Evolutionary conservation across 1,139 yeast species (phyloP).

Genomic region (Blastobotrys illinoisensis): DNA sequence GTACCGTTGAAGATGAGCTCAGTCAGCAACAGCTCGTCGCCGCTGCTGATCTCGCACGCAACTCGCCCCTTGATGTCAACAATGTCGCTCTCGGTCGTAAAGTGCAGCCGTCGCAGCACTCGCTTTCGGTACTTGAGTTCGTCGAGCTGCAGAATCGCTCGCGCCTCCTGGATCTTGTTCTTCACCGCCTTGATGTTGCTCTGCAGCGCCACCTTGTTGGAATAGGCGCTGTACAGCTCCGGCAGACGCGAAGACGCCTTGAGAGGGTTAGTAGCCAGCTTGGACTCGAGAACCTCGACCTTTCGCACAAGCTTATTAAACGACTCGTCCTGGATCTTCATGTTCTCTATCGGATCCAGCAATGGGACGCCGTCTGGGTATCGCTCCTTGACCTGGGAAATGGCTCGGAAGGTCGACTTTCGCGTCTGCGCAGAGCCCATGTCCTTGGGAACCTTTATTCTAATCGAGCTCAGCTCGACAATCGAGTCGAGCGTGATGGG

Average conservation of each 20-base stretch:
- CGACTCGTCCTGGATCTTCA: slow-evolving; percentile 82
- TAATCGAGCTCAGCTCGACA: slow-evolving; percentile 66
- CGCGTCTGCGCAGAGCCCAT: slow-evolving; percentile 64
- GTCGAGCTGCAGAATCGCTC: slow-evolving; percentile 87
- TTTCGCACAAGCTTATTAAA: slow-evolving; percentile 67
- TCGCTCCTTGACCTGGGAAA: slow-evolving; percentile 72
- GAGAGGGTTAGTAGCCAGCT: slow-evolving; percentile 64
- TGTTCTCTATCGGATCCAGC: slow-evolving; percentile 83
- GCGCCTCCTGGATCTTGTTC: slow-evolving; percentile 71
- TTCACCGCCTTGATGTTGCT: slow-evolving; percentile 56
- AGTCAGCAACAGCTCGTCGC: slow-evolving; percentile 72
- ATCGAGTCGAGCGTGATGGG: slow-evolving; percentile 82
- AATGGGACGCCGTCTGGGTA: slow-evolving; percentile 86
- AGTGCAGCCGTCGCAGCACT: slow-evolving; percentile 79
- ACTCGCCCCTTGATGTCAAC: slow-evolving; percentile 94
- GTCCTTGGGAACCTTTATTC: slow-evolving; percentile 79
- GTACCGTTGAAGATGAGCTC: slow-evolving; percentile 94
- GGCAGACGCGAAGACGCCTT: slow-evolving; percentile 61
- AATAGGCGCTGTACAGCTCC: slow-evolving; percentile 54
- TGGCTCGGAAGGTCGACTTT: slow-evolving; percentile 67
- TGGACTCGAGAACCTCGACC: slow-evolving; percentile 74
- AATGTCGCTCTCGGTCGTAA: slow-evolving; percentile 72
- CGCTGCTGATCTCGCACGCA: slow-evolving; percentile 95
- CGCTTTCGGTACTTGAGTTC: slow-evolving; percentile 89
- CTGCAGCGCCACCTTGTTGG: slow-evolving; percentile 57